These are phyloP conservation scores for Helianthus annuus DNA, from an alignment of 129 eudicot species.

Conservation along the genomic window DNA sequence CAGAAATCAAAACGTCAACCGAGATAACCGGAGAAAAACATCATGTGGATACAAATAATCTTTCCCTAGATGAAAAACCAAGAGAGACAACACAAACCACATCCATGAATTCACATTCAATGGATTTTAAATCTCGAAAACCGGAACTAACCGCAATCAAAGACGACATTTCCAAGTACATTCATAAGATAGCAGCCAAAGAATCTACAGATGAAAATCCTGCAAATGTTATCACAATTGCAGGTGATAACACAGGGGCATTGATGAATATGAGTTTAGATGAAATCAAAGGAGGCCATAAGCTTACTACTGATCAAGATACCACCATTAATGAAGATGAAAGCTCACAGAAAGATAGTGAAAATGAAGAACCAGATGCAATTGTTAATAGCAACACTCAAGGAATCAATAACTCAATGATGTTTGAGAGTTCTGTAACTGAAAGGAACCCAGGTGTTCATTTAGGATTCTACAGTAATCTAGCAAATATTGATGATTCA, in stretches of 20 bases:
- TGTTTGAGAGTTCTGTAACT: slow-evolving; percentile 52
- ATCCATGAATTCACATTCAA: slow-evolving; percentile 31
- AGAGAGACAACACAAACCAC: slow-evolving; percentile 28
- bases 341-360: slow-evolving; percentile 32
- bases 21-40: slow-evolving; percentile 15
- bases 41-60: slow-evolving; percentile 14
- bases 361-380: slow-evolving; percentile 45
- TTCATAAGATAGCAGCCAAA: slow-evolving; percentile 41
- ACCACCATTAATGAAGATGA: slow-evolving; percentile 45
- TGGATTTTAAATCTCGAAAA: slow-evolving; percentile 35
- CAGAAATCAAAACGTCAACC: slow-evolving; percentile 18
- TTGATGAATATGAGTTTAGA: slow-evolving; percentile 58
- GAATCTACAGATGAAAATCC: slow-evolving; percentile 40
- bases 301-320: slow-evolving; percentile 21
- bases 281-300: slow-evolving; percentile 33
- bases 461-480: slow-evolving; percentile 26
- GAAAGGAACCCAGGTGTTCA: slow-evolving; percentile 80
- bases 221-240: slow-evolving; percentile 52
- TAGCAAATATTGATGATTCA: slow-evolving; percentile 26
- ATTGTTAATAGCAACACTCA: slow-evolving; percentile 65
- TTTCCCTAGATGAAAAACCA: slow-evolving; percentile 26
- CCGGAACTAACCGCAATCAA: slow-evolving; percentile 33
- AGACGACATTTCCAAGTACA: slow-evolving; percentile 48
- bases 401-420: slow-evolving; percentile 74
- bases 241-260: slow-evolving; percentile 85